Conservation (phyloP, 108 stramenopile genomes). For the Pseudonitzschia delicatissima region DNA sequence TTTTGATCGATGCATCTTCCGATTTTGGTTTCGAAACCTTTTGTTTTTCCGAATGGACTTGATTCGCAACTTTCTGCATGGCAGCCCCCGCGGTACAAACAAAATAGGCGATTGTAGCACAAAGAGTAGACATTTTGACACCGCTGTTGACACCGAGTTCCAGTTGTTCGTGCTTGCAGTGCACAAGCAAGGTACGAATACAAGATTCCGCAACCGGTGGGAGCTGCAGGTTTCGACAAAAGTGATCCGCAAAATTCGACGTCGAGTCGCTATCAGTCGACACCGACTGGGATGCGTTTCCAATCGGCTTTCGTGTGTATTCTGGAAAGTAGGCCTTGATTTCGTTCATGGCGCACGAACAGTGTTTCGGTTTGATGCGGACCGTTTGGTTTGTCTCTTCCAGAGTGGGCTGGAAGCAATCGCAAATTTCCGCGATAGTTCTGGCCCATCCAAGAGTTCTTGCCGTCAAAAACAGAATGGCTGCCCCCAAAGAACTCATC, state of each 20-base stretch:
- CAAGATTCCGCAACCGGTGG: constrained; percentile 52
- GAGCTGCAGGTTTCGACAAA: constrained; percentile 40
- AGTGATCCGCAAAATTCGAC: constrained; percentile 46
- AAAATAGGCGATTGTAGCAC: constrained; percentile 45
- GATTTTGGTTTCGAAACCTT: neutral
- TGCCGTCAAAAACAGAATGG: constrained; percentile 46
- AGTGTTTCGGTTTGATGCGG: constrained; percentile 53
- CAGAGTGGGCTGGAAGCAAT: constrained; percentile 20
- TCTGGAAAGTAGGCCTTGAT: constrained; percentile 48
- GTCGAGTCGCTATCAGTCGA: constrained; percentile 5
- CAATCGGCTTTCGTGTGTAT: constrained; percentile 15
- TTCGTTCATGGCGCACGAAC: constrained; percentile 53
- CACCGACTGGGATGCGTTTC: neutral
- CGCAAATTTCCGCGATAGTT: constrained; percentile 44
- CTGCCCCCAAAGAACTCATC: constrained; percentile 41
- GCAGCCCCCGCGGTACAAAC: constrained; percentile 42
- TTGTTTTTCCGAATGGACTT: constrained; percentile 14
- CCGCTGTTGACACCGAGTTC: constrained; percentile 13
- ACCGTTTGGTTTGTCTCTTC: constrained; percentile 1
- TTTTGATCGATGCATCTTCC: neutral
- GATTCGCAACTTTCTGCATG: constrained; percentile 54
- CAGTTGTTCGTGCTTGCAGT: constrained; percentile 34
- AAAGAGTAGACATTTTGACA: constrained; percentile 39
- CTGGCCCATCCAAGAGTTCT: constrained; percentile 35
- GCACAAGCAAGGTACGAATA: constrained; percentile 35